These are phyloP conservation scores for Aphanomyces astaci DNA, from an alignment of 352 stramenopile genomes.

Conservation along the genomic window DNA sequence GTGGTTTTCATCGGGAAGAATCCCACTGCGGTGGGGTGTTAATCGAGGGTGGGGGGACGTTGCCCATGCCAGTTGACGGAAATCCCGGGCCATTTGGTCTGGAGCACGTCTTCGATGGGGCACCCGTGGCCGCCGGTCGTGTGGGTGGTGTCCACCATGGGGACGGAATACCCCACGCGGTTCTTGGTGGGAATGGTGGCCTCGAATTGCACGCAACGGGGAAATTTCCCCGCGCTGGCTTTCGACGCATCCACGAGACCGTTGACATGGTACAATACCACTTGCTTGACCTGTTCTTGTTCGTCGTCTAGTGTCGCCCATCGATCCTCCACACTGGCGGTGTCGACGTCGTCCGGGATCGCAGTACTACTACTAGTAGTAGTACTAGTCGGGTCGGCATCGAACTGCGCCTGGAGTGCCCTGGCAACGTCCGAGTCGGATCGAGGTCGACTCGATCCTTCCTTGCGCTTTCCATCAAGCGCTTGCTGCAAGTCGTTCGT, in stretches of 20 bases:
- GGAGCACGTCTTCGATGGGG: constrained; percentile 68
- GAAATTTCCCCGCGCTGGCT: constrained; percentile 20
- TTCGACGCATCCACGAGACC: constrained; percentile 26
- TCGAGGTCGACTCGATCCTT: constrained; percentile 27
- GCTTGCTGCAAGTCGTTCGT: constrained; percentile 60
- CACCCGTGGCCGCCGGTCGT: constrained; percentile 39
- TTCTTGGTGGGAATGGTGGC: constrained; percentile 34
- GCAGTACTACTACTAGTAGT: constrained; percentile 2
- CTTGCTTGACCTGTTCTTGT: constrained; percentile 8
- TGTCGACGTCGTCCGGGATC: neutral
- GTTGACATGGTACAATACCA: constrained; percentile 46
- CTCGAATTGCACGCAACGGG: constrained; percentile 38
- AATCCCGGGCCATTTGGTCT: constrained; percentile 60
- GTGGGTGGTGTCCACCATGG: constrained; percentile 35
- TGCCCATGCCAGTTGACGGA: constrained; percentile 42
- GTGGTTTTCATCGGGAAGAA: too few relatives aligned
- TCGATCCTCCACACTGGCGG: neutral
- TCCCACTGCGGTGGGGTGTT: too few relatives aligned
- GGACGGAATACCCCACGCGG: constrained; percentile 63
- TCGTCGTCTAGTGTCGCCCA: neutral
- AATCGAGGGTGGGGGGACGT: constrained; percentile 44
- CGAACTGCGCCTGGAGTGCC: constrained; percentile 70
- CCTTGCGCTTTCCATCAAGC: constrained; percentile 40
- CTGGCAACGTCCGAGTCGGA: constrained; percentile 64
- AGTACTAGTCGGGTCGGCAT: constrained; percentile 50